phyloP scores from a whole-genome alignment of 768 basidiomycete species.

The Mycena capillaripes region DNA sequence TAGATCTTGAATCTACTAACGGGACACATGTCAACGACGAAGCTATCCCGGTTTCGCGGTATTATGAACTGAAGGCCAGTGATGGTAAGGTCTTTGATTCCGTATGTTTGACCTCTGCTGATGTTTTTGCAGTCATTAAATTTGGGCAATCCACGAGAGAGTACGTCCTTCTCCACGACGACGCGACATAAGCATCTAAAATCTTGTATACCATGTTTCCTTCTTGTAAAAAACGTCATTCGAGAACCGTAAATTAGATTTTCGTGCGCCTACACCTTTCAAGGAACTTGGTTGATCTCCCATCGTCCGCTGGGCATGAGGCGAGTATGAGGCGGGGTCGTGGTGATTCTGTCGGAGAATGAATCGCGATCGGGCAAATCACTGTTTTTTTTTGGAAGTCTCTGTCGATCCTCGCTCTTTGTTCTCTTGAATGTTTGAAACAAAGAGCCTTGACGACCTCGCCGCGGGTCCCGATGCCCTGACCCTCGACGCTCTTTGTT shows the following conservation, averaged over 20 bases:
- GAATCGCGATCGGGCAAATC: constrained; percentile 12
- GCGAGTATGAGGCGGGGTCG: constrained; percentile 6
- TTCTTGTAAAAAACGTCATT: constrained; percentile 20
- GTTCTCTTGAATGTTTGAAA: constrained; percentile 34
- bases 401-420: constrained; percentile 14
- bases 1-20: constrained; percentile 99
- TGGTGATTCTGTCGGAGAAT: constrained; percentile 11
- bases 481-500: constrained; percentile 10
- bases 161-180: constrained; percentile 90
- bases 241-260: constrained; percentile 2
- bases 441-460: constrained; percentile 14
- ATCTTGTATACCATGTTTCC: constrained; percentile 6
- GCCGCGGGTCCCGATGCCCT: constrained; percentile 1
- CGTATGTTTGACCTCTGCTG: constrained; percentile 25
- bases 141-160: constrained; percentile 86
- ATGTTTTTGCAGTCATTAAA: constrained; percentile 74
- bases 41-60: constrained; percentile 87
- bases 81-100: constrained; percentile 72
- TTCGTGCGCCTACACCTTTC: neutral
- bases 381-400: constrained; percentile 2
- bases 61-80: constrained; percentile 83
- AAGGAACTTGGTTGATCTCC: neutral
- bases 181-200: constrained; percentile 58
- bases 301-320: constrained; percentile 15
- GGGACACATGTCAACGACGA: constrained; percentile 93